Base-by-base conservation (phyloP, 2,329 filamentous ascomycete genomes). In the Teratosphaeria zuluensis region DNA sequence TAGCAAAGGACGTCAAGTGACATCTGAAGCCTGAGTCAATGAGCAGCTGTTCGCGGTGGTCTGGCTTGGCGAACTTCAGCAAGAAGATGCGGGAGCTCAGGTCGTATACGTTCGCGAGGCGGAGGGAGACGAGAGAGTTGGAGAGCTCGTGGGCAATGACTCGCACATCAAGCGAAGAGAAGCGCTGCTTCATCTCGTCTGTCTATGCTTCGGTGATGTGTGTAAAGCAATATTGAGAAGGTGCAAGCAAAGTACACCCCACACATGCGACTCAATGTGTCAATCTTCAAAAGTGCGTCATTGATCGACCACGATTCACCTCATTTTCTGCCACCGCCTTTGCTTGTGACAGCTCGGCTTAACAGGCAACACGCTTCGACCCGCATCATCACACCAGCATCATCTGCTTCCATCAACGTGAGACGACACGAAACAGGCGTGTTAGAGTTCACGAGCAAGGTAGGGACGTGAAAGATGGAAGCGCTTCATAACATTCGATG, bases 21-120 rank as follows among this genome's bases (percentile, higher is more conserved):
- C 90, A 95, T 70, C 94, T 90, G 74, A 99, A 99, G 32, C 94
- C 94, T 1, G 90, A 94, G 73, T 99, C 94, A 67, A 99, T 85
- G 56, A 99, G 80, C 31, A 99, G 81, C 73, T 97, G 92, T 71
- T 94, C 87, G 74, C 92, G 91, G 65, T 87, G 83, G 69, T 92
- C 87, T 51, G 92, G 90, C 73, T 94, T 95, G 58, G 91, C 86
- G 71, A 99, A 94, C 72, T 96, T 97, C 74, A 99, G 83, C 30
- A 97, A 85, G 70, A 97, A 90, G 70, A 97, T 96, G 71, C 92
- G 91, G 64, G 91, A 91, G 62, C 90, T 95, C 60, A 99, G 84
- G 73, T 99, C 94, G 77, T 99, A 97, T 72, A 96, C 87, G 72
- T 99, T 99, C 62, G 89, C 85, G 55, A 97, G 83, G 63, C 94